A percentile compares a stretch with the other conserved stretches of the same genome.
Evolutionary conservation across 805 yeast genomes (phyloP).

Genomic region (Nakazawaea populi): DNA sequence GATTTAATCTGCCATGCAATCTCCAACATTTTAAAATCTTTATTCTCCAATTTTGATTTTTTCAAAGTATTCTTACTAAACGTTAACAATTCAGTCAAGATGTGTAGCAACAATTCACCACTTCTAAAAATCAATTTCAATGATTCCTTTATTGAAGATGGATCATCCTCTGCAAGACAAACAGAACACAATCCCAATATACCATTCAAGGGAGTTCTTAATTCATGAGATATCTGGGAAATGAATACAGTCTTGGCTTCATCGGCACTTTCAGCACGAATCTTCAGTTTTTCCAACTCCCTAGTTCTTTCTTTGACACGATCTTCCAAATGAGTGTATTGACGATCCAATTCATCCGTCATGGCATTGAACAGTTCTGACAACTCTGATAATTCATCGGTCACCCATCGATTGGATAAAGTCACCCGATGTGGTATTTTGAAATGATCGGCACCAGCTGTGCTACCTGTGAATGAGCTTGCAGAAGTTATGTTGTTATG

Average conservation of each 20-base stretch:
- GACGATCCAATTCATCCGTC: constrained; percentile 83
- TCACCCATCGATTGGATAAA: constrained; percentile 39
- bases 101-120: constrained; percentile 85
- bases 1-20: constrained; percentile 81
- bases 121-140: constrained; percentile 80
- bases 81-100: constrained; percentile 83
- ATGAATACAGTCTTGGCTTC: constrained; percentile 94
- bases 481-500: neutral
- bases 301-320: constrained; percentile 81
- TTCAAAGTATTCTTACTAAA: constrained; percentile 90
- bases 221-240: constrained; percentile 89
- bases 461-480: constrained; percentile 14
- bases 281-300: constrained; percentile 82
- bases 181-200: constrained; percentile 93
- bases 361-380: constrained; percentile 86
- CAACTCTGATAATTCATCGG: constrained; percentile 83
- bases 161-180: constrained; percentile 81
- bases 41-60: constrained; percentile 74
- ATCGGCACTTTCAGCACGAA: constrained; percentile 81
- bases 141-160: constrained; percentile 61
- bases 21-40: constrained; percentile 74
- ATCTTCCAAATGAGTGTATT: constrained; percentile 80
- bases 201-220: constrained; percentile 94
- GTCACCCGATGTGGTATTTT: constrained; percentile 28
- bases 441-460: constrained; percentile 29